phyloP scores from a whole-genome alignment of 768 basidiomycete species.

The Candolleomyces efflorescens region DNA sequence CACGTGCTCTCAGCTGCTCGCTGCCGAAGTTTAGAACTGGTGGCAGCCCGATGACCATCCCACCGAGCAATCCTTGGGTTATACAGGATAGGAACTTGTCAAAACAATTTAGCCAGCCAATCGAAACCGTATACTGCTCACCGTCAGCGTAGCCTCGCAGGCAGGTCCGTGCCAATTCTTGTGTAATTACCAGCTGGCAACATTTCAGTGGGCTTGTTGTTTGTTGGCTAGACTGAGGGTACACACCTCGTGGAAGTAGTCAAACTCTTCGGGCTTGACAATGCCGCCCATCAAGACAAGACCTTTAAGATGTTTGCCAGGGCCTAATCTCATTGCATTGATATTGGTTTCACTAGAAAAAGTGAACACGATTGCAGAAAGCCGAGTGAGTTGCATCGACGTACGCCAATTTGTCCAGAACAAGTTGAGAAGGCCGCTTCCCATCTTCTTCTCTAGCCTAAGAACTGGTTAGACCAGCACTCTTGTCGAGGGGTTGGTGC shows the following conservation, averaged over 20 bases:
- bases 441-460: conserved; percentile 81
- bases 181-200: conserved; percentile 73
- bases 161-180: conserved; percentile 66
- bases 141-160: conserved; percentile 82
- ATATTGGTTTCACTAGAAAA: conserved; percentile 60
- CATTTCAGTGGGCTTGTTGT: no score
- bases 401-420: conserved; percentile 74
- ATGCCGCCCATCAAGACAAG: conserved; percentile 75
- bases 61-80: conserved; percentile 50
- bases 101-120: neutral
- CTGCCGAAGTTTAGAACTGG: conserved; percentile 88
- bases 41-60: conserved; percentile 82
- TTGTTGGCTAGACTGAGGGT: no score
- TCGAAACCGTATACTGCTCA: conserved; percentile 13
- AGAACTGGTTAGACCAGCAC: conserved; percentile 25
- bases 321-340: conserved; percentile 94
- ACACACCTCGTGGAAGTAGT: conserved; percentile 78
- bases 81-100: no score
- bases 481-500: conserved; percentile 23
- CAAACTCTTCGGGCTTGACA: conserved; percentile 82
- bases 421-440: conserved; percentile 72
- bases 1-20: conserved; percentile 51
- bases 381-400: conserved; percentile 26
- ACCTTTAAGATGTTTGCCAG: conserved; percentile 89
- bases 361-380: conserved; percentile 45